A percentile compares a stretch with the other conserved stretches of the same genome.
Conservation (phyloP, 768 basidiomycete species). For the Butyriboletus loyo region DNA sequence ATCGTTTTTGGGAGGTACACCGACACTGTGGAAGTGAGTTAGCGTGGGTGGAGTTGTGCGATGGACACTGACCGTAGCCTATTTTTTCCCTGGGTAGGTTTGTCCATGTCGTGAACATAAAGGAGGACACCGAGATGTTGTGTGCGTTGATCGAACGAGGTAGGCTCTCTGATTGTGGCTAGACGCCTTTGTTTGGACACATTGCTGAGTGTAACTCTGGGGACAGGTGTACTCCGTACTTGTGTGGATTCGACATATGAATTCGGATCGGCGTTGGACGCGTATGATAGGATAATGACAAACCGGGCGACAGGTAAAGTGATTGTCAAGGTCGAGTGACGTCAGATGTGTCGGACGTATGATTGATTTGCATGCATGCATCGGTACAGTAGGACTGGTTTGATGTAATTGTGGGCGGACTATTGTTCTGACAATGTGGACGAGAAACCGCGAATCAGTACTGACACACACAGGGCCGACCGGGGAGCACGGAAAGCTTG, state of each 20-base stretch:
- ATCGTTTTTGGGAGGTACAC: slow-evolving; percentile 50
- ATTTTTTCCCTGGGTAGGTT: slow-evolving; percentile 9
- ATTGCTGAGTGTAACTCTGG: not conserved
- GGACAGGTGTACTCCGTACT: slow-evolving; percentile 45
- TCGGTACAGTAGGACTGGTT: not conserved
- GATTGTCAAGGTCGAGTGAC: slow-evolving; percentile 48
- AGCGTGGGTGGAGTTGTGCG: not conserved
- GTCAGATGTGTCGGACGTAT: not conserved
- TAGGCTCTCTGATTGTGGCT: slow-evolving; percentile 13
- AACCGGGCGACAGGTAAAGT: slow-evolving; percentile 63
- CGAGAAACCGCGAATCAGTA: not conserved
- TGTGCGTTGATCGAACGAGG: slow-evolving; percentile 42
- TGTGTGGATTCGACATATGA: slow-evolving; percentile 54
- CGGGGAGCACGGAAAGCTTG: not conserved
- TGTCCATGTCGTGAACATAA: slow-evolving; percentile 30
- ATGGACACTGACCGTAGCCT: not conserved
- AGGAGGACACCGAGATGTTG: slow-evolving; percentile 36
- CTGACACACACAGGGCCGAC: not conserved
- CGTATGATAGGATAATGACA: slow-evolving; percentile 60
- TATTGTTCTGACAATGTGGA: not conserved
- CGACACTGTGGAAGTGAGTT: slow-evolving; percentile 46
- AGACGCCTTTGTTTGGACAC: not conserved
- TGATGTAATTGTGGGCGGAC: too few species aligned
- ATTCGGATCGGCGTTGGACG: slow-evolving; percentile 56
- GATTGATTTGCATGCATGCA: not conserved